These are phyloP conservation scores for Pyricularia sp. DNA, from an alignment of 2,329 filamentous ascomycete species.

Conservation along the genomic window DNA sequence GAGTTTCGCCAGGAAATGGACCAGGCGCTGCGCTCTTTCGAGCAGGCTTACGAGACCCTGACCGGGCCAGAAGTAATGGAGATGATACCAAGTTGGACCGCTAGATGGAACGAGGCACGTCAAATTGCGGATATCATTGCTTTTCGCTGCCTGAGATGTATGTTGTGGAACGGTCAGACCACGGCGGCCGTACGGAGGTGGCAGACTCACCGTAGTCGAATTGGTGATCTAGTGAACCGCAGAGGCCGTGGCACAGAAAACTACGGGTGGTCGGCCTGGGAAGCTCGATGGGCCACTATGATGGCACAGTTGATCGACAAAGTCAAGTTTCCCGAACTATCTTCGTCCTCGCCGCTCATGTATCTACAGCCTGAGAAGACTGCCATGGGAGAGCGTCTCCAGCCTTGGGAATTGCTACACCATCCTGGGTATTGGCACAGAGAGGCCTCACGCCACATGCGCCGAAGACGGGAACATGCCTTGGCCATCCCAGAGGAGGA, in stretches of 20 bases:
- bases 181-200: slow-evolving; percentile 69
- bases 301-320: slow-evolving; percentile 50
- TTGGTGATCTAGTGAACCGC: slow-evolving; percentile 66
- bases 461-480: slow-evolving; percentile 39
- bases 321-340: slow-evolving; percentile 36
- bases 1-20: slow-evolving; percentile 93
- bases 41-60: slow-evolving; percentile 73
- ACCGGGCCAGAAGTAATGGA: slow-evolving; percentile 77
- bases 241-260: slow-evolving; percentile 75
- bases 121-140: slow-evolving; percentile 70
- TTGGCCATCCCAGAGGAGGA: slow-evolving; percentile 46
- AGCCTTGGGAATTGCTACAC: slow-evolving; percentile 51
- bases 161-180: slow-evolving; percentile 69
- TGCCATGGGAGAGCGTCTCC: slow-evolving; percentile 41
- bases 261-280: slow-evolving; percentile 92
- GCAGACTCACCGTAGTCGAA: slow-evolving; percentile 61
- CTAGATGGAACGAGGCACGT: slow-evolving; percentile 88
- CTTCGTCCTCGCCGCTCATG: slow-evolving; percentile 27
- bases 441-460: slow-evolving; percentile 43
- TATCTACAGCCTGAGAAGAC: slow-evolving; percentile 46
- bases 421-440: slow-evolving; percentile 57
- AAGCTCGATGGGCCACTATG: slow-evolving; percentile 55
- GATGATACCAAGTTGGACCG: slow-evolving; percentile 77
- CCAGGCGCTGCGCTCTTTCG: slow-evolving; percentile 70
- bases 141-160: slow-evolving; percentile 67